Evolutionary conservation across 2,329 filamentous ascomycete species (phyloP), one percentile per base, ranked within the genome.

Genomic region (Aureobasidium uvarum): DNA sequence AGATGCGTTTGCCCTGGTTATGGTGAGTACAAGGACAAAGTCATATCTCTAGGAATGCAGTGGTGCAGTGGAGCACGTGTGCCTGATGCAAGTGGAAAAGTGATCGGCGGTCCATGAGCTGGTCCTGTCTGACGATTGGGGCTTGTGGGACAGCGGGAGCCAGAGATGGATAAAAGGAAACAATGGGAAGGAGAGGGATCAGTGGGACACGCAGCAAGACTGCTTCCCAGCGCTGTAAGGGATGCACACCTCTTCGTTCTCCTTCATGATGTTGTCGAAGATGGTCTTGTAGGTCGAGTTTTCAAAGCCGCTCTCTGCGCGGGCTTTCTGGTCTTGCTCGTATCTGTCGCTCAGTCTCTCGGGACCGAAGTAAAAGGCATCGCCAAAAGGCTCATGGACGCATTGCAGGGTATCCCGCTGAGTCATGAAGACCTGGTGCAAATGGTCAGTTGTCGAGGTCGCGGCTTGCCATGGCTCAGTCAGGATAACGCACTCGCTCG

Each of bases 361-460:
- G 7, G 94, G 93, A 62, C 95, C 94, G 74, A 89, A 98, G 81
- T 98, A 98, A 76, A 94, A 98, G 67, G 93, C 90, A 79, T 98
- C 95, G 63, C 94, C 94, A 78, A 98, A 98, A 5, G 95, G 95
- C 80, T 99, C 95, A 77, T 98, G 95, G 71, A 95, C 83, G 75
- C 91, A 96, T 72, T 89, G 83, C 67, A 98, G 84, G 63, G 84
- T 87, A 74, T 96, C 89, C 71, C 86, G 85, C 71, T 92, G 89
- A 72, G 93, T 96, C 94, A 98, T 97, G 78, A 99, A 98, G 70
- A 98, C 93, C 91, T 95, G 70, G 46, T 16, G 23, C n/a, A 43
- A 31, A 59, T 38, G 20, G 62, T 63, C 59, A 62, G 64, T 55
- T 14, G 45, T 41, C 33, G 48, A 16, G 20, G 23, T 25, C 11